Evolutionary conservation across 352 stramenopile genomes (phyloP).

Genomic region (Aphanomyces invadans): DNA sequence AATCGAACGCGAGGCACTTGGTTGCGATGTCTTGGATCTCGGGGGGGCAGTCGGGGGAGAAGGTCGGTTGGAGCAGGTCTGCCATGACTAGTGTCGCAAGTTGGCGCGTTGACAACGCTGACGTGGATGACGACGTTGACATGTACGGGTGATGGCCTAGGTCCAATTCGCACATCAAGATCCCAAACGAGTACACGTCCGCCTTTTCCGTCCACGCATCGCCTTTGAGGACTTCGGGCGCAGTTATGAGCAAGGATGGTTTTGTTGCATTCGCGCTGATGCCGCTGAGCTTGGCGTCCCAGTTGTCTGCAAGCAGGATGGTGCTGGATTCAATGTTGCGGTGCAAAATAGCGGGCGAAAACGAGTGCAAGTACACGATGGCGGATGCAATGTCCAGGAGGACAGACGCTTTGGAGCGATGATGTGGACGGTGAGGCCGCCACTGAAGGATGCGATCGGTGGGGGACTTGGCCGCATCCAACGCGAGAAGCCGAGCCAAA

Average conservation of each 20-base stretch:
- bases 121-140: slow-evolving; percentile 34
- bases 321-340: slow-evolving; percentile 70
- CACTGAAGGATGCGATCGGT: slow-evolving; percentile 2
- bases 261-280: slow-evolving; percentile 62
- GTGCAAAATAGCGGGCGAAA: slow-evolving; percentile 41
- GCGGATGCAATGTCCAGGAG: slow-evolving; percentile 12
- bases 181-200: slow-evolving; percentile 69
- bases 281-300: slow-evolving; percentile 60
- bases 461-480: neutral
- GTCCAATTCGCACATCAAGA: slow-evolving; percentile 72
- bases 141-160: slow-evolving; percentile 56
- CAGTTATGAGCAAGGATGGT: slow-evolving; percentile 58
- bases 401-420: neutral
- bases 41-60: slow-evolving; percentile 10
- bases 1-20: slow-evolving; percentile 9
- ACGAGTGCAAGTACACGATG: slow-evolving; percentile 24
- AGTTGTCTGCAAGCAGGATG: slow-evolving; percentile 56
- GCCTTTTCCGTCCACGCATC: slow-evolving; percentile 61
- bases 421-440: neutral
- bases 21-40: slow-evolving; percentile 21
- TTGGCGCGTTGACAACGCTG: neutral
- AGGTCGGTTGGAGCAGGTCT: slow-evolving; percentile 21
- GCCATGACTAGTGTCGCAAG: slow-evolving; percentile 23
- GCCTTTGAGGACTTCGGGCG: slow-evolving; percentile 60
- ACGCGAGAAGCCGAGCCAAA: slow-evolving; percentile 7